Percentiles rank a stretch among this genome's conserved stretches.
Evolutionary conservation across 495 filamentous ascomycete species (phyloP).

Genomic region (Polyplosphaeria fusca): DNA sequence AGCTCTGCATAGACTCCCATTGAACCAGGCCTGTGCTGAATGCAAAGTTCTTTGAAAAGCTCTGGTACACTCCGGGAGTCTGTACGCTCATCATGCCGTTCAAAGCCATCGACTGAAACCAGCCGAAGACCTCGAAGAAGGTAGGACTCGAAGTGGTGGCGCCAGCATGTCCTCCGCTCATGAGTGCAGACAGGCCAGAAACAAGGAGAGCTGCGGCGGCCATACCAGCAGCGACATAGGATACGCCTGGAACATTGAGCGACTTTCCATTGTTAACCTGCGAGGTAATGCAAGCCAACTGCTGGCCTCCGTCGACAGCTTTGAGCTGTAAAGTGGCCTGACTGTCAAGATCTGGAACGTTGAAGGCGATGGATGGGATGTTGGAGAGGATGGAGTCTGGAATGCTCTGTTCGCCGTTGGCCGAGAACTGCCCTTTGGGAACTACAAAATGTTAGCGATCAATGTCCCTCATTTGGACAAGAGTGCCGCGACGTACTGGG

Average conservation of each 20-base stretch:
- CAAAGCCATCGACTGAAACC: conserved; percentile 90
- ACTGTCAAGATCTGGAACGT: conserved; percentile 85
- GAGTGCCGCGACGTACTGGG: conserved; percentile 76
- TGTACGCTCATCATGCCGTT: conserved; percentile 93
- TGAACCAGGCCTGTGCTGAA: conserved; percentile 84
- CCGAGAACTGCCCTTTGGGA: conserved; percentile 68
- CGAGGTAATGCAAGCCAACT: conserved; percentile 78
- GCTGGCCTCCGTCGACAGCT: conserved; percentile 56
- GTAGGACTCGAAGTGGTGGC: conserved; percentile 70
- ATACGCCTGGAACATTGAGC: conserved; percentile 65
- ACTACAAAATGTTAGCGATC: conserved; percentile 47
- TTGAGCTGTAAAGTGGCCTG: conserved; percentile 75
- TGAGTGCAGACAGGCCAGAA: conserved; percentile 67
- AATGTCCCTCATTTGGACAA: too few relatives aligned
- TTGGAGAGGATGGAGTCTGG: conserved; percentile 64
- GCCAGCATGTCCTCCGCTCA: conserved; percentile 60
- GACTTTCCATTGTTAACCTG: conserved; percentile 84
- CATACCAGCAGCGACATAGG: conserved; percentile 80
- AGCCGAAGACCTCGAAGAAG: conserved; percentile 81
- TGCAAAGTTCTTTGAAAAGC: conserved; percentile 87
- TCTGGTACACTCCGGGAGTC: conserved; percentile 81
- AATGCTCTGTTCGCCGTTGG: conserved; percentile 65
- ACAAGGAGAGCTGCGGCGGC: conserved; percentile 80
- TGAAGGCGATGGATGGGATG: conserved; percentile 89
- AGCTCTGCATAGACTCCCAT: conserved; percentile 73